A percentile compares a stretch with the other conserved stretches of the same genome.
Conservation (phyloP, 306 rosid species). For the Pyrus communis region DNA sequence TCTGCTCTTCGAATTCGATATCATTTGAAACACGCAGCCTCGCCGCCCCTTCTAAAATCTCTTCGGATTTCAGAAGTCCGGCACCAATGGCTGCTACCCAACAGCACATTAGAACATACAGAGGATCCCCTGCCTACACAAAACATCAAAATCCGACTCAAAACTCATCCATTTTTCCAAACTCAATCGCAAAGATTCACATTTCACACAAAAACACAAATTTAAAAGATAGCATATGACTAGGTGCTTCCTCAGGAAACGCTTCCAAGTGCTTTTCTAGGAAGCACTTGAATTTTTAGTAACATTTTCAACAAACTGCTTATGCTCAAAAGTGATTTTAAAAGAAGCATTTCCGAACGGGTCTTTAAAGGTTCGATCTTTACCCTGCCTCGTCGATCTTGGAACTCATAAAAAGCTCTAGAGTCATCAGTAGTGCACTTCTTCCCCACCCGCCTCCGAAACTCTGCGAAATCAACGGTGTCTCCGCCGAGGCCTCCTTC, state of each 20-base stretch:
- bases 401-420: constrained; percentile 67
- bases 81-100: constrained; percentile 91
- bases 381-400: constrained; percentile 67
- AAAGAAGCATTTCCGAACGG: too few species aligned
- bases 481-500: constrained; percentile 93
- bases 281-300: too few species aligned
- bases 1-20: constrained; percentile 86
- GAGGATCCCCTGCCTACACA: constrained; percentile 81
- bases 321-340: too few species aligned
- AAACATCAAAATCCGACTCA: constrained; percentile 11
- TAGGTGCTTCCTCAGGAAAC: background rate
- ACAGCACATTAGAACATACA: constrained; percentile 77
- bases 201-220: background rate
- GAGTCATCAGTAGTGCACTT: constrained; percentile 58
- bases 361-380: background rate
- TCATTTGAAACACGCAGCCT: constrained; percentile 77
- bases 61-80: constrained; percentile 91
- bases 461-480: constrained; percentile 76
- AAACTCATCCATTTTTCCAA: background rate
- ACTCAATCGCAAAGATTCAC: too few species aligned
- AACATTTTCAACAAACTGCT: too few species aligned
- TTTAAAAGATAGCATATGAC: background rate
- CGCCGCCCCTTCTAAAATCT: constrained; percentile 79
- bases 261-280: too few species aligned
- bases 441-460: constrained; percentile 78